These are phyloP conservation scores for Avena sativa DNA, from an alignment of 176 grass and related monocot genomes.

Conservation along the genomic window DNA sequence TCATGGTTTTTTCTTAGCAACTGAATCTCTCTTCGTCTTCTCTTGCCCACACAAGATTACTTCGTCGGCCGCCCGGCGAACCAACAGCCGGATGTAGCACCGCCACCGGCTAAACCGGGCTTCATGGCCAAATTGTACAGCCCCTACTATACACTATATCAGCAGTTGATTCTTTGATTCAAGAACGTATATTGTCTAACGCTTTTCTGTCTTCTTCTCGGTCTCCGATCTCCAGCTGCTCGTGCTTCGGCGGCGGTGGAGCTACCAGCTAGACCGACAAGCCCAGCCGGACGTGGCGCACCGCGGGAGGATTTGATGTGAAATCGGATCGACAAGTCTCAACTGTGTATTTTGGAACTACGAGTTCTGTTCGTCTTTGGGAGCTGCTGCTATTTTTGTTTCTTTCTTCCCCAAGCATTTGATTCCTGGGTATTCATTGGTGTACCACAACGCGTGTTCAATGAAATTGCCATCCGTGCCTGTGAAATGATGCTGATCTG, in stretches of 20 bases:
- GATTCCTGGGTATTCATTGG: conserved; percentile 1
- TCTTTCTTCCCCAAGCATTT: conserved; percentile 1
- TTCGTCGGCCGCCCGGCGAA: conserved; percentile 27
- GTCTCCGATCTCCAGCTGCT: conserved; percentile 18
- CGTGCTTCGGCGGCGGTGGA: conserved; percentile 32
- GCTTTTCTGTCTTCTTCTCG: background rate
- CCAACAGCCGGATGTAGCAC: background rate
- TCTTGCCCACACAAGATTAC: conserved; percentile 11
- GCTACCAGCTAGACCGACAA: conserved; percentile 2
- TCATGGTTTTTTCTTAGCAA: background rate
- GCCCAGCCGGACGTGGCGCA: background rate
- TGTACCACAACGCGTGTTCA: background rate
- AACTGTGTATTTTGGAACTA: background rate
- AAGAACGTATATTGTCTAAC: background rate
- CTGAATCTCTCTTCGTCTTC: background rate
- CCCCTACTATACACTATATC: background rate
- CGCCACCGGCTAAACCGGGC: background rate
- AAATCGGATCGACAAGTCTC: background rate
- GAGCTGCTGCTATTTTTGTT: background rate
- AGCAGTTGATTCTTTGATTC: background rate
- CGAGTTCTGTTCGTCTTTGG: background rate
- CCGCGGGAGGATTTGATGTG: background rate
- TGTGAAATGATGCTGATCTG: conserved; percentile 12
- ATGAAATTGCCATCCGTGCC: background rate
- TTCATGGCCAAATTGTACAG: conserved; percentile 47